Evolutionary conservation across 2,329 filamentous ascomycete genomes (phyloP).

Genomic region (Cordyceps cateniannulata): DNA sequence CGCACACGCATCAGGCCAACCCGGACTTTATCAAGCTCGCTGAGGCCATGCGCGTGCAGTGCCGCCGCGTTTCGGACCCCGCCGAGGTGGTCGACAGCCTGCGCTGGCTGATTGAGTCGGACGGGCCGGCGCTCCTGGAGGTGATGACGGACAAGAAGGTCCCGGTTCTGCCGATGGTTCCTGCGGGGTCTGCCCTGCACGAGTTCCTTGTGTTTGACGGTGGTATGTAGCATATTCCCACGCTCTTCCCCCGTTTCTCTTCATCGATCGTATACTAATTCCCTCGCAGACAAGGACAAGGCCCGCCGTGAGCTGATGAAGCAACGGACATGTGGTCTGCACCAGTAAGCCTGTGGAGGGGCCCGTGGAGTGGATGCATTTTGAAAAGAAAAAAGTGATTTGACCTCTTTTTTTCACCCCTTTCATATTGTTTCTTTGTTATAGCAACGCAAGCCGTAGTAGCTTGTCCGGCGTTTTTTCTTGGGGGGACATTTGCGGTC

Average conservation of each 20-base stretch:
- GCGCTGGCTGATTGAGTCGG: constrained; percentile 80
- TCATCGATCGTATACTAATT: constrained; percentile 25
- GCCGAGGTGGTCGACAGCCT: constrained; percentile 72
- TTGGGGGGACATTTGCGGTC: background rate
- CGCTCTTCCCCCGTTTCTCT: no score
- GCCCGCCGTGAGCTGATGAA: constrained; percentile 61
- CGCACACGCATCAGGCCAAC: constrained; percentile 86
- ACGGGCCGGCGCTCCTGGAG: constrained; percentile 90
- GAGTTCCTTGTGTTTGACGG: constrained; percentile 62
- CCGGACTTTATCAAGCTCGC: constrained; percentile 88
- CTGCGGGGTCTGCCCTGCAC: constrained; percentile 76
- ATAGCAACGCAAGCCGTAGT: background rate
- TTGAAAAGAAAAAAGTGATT: background rate
- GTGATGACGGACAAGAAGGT: constrained; percentile 88
- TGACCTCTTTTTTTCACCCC: background rate
- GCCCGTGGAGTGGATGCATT: background rate
- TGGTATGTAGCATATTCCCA: constrained; percentile 21
- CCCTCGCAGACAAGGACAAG: constrained; percentile 55
- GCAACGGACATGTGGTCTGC: constrained; percentile 50
- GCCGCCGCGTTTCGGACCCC: constrained; percentile 63
- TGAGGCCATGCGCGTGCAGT: constrained; percentile 83
- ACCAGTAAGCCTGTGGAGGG: constrained; percentile 19
- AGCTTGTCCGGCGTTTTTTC: constrained; percentile 2
- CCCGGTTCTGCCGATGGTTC: constrained; percentile 97
- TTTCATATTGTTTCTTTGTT: background rate